Evolutionary conservation across 2,329 filamentous ascomycete species (phyloP).

Genomic region (Trichoderma sp.): DNA sequence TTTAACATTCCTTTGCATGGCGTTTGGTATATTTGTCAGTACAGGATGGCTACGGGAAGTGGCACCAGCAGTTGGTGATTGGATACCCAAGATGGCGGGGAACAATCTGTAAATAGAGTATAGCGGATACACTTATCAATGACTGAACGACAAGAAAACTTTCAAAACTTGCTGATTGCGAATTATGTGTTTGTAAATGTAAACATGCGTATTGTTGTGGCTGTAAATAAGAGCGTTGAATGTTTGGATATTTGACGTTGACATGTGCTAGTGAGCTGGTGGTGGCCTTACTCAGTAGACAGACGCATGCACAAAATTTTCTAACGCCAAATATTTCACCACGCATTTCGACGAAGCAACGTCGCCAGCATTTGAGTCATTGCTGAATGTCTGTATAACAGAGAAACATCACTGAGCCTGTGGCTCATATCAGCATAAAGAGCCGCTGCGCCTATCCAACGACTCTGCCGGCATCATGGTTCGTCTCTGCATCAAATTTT

Average conservation of each 20-base stretch:
- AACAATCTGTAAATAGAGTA: conserved; percentile 24
- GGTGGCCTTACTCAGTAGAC: background rate
- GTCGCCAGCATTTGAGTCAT: background rate
- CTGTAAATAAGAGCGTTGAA: background rate
- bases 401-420: background rate
- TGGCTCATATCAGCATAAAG: background rate
- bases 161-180: background rate
- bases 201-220: background rate
- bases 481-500: conserved; percentile 1
- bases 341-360: background rate
- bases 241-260: background rate
- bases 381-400: background rate
- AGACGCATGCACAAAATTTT: conserved; percentile 11
- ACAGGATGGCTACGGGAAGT: conserved; percentile 5
- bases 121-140: conserved; percentile 10
- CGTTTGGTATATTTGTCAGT: conserved; percentile 15
- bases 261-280: conserved; percentile 11
- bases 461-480: background rate
- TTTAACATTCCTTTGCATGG: conserved; percentile 25
- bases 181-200: background rate
- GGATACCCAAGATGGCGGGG: conserved; percentile 25
- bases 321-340: conserved; percentile 2
- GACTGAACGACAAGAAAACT: conserved; percentile 24
- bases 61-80: conserved; percentile 15
- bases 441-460: no score